phyloP scores from a whole-genome alignment of 2,329 filamentous ascomycete species.

The Colletotrichum tanaceti region DNA sequence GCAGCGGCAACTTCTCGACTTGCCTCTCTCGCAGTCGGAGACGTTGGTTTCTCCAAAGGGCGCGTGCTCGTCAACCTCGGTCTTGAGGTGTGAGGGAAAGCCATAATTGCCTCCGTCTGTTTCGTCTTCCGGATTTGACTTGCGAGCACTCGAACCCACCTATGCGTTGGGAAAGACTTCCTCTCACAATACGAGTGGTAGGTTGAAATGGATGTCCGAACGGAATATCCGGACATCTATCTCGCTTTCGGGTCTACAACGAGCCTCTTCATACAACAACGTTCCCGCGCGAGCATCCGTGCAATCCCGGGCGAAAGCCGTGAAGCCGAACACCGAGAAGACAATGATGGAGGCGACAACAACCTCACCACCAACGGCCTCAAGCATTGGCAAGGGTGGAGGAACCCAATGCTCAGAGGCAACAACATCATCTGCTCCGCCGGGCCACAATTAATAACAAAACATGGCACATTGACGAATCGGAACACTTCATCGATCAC shows the following conservation, averaged over 20 bases:
- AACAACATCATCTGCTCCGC: not conserved
- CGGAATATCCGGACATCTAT: not conserved
- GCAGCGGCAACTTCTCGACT: too few relatives aligned
- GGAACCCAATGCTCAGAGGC: not conserved
- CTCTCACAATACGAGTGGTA: too few relatives aligned
- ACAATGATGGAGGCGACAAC: not conserved
- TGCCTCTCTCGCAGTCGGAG: too few relatives aligned
- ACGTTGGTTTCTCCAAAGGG: too few relatives aligned
- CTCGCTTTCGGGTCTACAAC: not conserved
- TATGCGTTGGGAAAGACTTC: too few relatives aligned
- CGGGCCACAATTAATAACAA: not conserved
- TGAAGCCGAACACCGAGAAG: not conserved
- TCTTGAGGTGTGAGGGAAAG: too few relatives aligned
- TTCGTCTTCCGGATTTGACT: too few relatives aligned
- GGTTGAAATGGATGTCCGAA: too few relatives aligned
- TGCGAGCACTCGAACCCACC: too few relatives aligned
- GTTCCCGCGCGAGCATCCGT: too few relatives aligned
- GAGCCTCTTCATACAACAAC: not conserved
- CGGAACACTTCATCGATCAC: slow-evolving; percentile 17
- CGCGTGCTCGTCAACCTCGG: too few relatives aligned
- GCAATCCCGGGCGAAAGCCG: not conserved
- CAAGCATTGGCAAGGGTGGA: not conserved
- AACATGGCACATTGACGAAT: slow-evolving; percentile 10
- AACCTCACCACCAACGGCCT: not conserved
- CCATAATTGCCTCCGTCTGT: too few relatives aligned